A percentile compares a stretch with the other conserved stretches of the same genome.
These are phyloP conservation scores for Astragalus glycyphyllos DNA, from an alignment of 306 rosid genomes.

Conservation along the genomic window DNA sequence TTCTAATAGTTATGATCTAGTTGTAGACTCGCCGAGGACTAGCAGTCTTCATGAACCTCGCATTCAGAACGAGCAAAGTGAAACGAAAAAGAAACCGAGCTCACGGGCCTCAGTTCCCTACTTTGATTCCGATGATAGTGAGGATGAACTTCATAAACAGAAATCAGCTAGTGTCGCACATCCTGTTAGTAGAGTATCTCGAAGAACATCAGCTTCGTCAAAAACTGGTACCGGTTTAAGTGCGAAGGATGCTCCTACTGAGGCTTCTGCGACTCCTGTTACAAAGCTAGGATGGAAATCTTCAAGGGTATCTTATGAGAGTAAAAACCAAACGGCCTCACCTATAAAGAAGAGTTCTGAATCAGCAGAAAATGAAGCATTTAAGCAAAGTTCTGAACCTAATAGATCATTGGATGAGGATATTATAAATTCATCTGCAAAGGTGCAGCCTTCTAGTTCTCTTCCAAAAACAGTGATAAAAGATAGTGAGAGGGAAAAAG, in stretches of 20 bases:
- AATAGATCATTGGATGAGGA: slow-evolving; percentile 47
- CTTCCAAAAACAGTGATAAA: slow-evolving; percentile 44
- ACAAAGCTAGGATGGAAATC: slow-evolving; percentile 56
- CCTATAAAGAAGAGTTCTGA: slow-evolving; percentile 48
- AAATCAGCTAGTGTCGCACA: slow-evolving; percentile 43
- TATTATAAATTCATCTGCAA: slow-evolving; percentile 42
- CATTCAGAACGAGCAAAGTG: slow-evolving; percentile 46
- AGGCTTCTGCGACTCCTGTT: slow-evolving; percentile 44
- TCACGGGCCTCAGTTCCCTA: slow-evolving; percentile 48
- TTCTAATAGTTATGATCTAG: slow-evolving; percentile 44
- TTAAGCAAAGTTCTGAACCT: slow-evolving; percentile 46
- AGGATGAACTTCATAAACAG: slow-evolving; percentile 58
- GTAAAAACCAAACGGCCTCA: slow-evolving; percentile 38
- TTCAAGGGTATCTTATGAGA: slow-evolving; percentile 53
- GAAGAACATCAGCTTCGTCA: slow-evolving; percentile 64
- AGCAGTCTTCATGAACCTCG: slow-evolving; percentile 40
- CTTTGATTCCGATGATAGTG: slow-evolving; percentile 62
- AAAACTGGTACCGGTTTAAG: slow-evolving; percentile 46
- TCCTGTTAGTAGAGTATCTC: slow-evolving; percentile 59
- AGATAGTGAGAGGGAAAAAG: slow-evolving; percentile 41
- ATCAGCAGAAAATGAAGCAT: slow-evolving; percentile 42
- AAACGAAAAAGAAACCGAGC: slow-evolving; percentile 51
- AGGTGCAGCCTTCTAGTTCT: slow-evolving; percentile 44
- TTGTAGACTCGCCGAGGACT: slow-evolving; percentile 42
- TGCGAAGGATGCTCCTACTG: slow-evolving; percentile 43